A percentile compares a stretch with the other conserved stretches of the same genome.
Conservation (phyloP, 768 basidiomycete genomes). For the Atractiella rhizophila region DNA sequence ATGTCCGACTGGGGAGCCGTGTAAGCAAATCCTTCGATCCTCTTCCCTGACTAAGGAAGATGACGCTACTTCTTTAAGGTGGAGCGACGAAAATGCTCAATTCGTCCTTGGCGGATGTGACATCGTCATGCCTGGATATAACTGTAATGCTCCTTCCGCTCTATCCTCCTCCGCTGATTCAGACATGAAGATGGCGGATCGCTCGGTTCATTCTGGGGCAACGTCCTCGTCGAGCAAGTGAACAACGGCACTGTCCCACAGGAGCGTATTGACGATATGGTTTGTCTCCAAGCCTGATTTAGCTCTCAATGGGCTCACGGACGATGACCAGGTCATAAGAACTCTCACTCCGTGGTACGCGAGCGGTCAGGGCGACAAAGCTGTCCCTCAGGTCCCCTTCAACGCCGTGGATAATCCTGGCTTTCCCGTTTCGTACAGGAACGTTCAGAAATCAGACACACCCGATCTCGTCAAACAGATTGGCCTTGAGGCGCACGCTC, state of each 20-base stretch:
- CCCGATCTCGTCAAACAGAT: conserved; percentile 5
- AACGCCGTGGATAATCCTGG: conserved; percentile 2
- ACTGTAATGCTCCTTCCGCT: not conserved
- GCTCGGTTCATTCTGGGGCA: conserved; percentile 7
- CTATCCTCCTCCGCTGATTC: not conserved
- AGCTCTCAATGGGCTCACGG: too few species aligned
- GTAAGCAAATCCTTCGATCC: too few species aligned
- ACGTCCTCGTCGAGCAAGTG: conserved; percentile 26
- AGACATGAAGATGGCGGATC: conserved; percentile 3
- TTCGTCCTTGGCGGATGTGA: too few species aligned
- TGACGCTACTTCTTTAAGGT: too few species aligned
- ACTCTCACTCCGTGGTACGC: conserved; percentile 3
- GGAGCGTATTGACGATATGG: conserved; percentile 34
- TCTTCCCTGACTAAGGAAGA: too few species aligned
- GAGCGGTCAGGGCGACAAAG: too few species aligned
- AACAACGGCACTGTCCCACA: conserved; percentile 44
- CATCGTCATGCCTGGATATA: conserved; percentile 6
- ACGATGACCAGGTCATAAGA: conserved; percentile 48
- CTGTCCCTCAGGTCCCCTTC: too few species aligned
- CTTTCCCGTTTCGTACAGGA: conserved; percentile 2
- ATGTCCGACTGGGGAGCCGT: conserved; percentile 63
- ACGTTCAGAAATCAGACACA: conserved; percentile 4
- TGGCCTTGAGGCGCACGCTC: conserved; percentile 3
- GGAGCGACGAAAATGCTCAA: too few species aligned
- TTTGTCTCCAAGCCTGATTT: too few species aligned